phyloP scores from a whole-genome alignment of 2,329 filamentous ascomycete genomes.

The Penicillium palitans region DNA sequence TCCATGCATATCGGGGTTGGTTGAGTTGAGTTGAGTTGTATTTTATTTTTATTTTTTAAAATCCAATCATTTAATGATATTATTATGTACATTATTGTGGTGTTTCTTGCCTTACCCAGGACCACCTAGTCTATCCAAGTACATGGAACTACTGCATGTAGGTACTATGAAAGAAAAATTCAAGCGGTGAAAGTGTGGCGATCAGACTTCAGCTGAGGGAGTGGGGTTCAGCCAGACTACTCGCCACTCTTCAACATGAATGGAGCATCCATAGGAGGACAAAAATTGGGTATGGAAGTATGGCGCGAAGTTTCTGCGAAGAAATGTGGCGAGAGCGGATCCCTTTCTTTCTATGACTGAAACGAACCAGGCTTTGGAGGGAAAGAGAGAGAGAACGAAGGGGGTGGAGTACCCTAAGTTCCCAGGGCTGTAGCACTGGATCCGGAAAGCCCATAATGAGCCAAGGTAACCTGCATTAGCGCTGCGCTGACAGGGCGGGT shows the following conservation, averaged over 20 bases:
- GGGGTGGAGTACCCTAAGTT: slow-evolving; percentile 33
- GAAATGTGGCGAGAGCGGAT: slow-evolving; percentile 21
- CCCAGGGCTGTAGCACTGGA: slow-evolving; percentile 41
- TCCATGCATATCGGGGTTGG: slow-evolving; percentile 5
- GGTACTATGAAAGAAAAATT: slow-evolving; percentile 11
- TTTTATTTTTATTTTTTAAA: neutral
- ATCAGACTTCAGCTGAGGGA: slow-evolving; percentile 31
- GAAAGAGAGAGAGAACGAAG: slow-evolving; percentile 14
- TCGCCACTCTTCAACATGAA: slow-evolving; percentile 21
- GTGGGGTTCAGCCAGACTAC: slow-evolving; percentile 22
- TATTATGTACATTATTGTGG: neutral
- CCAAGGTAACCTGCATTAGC: slow-evolving; percentile 43
- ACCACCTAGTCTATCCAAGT: slow-evolving; percentile 22
- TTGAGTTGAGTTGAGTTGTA: neutral
- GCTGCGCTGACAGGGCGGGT: slow-evolving; percentile 31
- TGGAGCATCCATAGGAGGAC: slow-evolving; percentile 13
- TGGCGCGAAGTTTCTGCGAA: neutral
- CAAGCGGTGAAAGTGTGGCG: slow-evolving; percentile 28
- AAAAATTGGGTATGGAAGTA: neutral
- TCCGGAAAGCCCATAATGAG: slow-evolving; percentile 29
- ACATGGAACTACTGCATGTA: slow-evolving; percentile 28
- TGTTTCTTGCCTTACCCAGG: neutral
- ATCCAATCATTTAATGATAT: neutral
- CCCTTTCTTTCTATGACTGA: slow-evolving; percentile 1
- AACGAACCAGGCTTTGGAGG: neutral